A percentile compares a stretch with the other conserved stretches of the same genome.
Evolutionary conservation across 2,329 filamentous ascomycete genomes (phyloP).

Genomic region (Cladosporium austrohemisphaericum): DNA sequence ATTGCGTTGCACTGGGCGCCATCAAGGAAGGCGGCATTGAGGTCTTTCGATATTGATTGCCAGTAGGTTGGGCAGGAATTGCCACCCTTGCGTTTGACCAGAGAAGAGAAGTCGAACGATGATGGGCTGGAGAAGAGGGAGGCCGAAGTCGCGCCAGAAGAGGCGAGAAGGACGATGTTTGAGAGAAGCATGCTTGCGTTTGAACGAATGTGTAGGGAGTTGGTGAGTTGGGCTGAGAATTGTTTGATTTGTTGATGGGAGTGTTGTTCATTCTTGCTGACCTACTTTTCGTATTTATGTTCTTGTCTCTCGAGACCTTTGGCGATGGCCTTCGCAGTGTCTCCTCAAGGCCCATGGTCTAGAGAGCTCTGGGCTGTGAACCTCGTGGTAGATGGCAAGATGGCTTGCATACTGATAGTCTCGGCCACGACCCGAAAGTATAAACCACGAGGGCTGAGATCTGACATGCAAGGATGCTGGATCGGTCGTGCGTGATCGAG

Average conservation of each 20-base stretch:
- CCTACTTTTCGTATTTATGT: too few relatives aligned
- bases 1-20: slow-evolving; percentile 31
- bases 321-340: too few relatives aligned
- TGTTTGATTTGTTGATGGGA: not conserved
- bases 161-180: not conserved
- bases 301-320: too few relatives aligned
- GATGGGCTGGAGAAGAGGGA: not conserved
- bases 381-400: not conserved
- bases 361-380: not conserved
- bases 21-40: slow-evolving; percentile 22
- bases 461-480: not conserved
- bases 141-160: slow-evolving; percentile 1
- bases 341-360: not conserved
- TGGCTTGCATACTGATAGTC: not conserved
- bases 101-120: not conserved
- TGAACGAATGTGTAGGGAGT: not conserved
- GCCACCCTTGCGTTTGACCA: not conserved
- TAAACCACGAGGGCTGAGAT: too few relatives aligned
- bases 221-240: not conserved
- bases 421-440: not conserved
- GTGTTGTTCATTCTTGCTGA: not conserved
- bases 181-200: not conserved
- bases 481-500: too few relatives aligned
- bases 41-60: slow-evolving; percentile 11
- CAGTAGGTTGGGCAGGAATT: slow-evolving; percentile 3